Evolutionary conservation across 345 rosid species (phyloP), one percentile per base, ranked within the genome.

Genomic region (Mercurialis annua): DNA sequence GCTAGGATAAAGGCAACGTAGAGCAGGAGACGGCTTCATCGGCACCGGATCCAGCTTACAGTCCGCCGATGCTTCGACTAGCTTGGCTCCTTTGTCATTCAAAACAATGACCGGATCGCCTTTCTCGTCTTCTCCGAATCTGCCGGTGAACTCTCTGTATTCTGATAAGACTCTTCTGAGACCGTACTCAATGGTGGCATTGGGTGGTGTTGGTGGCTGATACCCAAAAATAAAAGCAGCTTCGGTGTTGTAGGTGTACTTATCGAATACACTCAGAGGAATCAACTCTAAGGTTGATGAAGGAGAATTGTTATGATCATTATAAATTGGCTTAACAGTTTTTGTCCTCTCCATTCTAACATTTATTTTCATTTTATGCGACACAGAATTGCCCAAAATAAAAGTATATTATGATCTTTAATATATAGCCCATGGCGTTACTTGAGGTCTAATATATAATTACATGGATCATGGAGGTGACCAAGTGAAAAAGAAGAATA

Each of bases 71-170:
- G 40, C 40, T 34, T 75, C 77, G 7, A 79, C 74, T 4, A 79
- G 43, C 49, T 72, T 72, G 5, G 65, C 74, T n/a, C 79, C 74
- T 70, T 59, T 14, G 44, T 78, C 78, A 30, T 78, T 74, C 10
- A 78, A 56, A 26, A 78, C 4, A 58, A 74, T 67, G 48, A 75
- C 67, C 11, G n/a, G 10, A 27, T 75, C 73, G 2, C 79, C 82
- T 8, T 59, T n/a, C 2, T 40, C 56, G 49, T 74, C 60, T 46
- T 74, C 54, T n/a, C 68, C 76, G 14, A 78, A 51, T 74, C 78
- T 55, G 10, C 62, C 62, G 10, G 62, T 46, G 17, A 21, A 58
- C 18, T 58, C 62, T n/a, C 46, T 58, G 11, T 58, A 58, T 20
- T 58, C 46, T 1, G 62, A 58, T 12, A 58, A 58, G 5, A 67